Base-by-base conservation (phyloP, 371 early-diverging fungal genomes). In the Cladochytrium tenue region DNA sequence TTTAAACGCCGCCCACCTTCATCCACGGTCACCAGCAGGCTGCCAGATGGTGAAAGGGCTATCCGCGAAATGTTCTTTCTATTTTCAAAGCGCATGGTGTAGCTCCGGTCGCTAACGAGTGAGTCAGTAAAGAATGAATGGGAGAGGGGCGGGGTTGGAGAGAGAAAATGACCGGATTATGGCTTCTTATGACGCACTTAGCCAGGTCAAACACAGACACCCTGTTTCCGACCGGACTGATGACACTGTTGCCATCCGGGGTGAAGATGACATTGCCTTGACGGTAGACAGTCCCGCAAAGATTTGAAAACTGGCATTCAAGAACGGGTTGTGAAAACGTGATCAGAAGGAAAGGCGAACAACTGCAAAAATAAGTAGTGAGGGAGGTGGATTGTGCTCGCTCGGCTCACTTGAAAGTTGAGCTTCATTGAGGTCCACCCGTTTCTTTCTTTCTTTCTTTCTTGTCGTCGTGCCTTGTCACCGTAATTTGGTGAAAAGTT, bases 141-240 rank as follows among this genome's bases (percentile, higher is more conserved):
- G 15, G 13, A 17, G 28, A 31, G 28, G 26, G 51, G 51, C 53
- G 1, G n/a, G n/a, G n/a, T n/a, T n/a, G n/a, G n/a, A n/a, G n/a
- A n/a, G 0, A 32, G 20, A 20, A 17, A 62, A 32, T 17, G 30
- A 13, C 4, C 52, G 34, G 1, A n/a, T 1, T 3, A 31, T 34
- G 20, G 4, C 7, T 20, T 2, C 32, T 15, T 15, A 50, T 33
- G 28, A 74, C 85, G 69, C 85, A 92, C 92, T 93, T 91, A 71
- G 92, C 90, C 55, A 98, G 90, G 79, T 98, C 96, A 73, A 96
- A 97, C 26, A 95, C 84, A 0, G 96, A 90, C 1, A 97, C 90
- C 55, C 96, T 83, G 85, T 96, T 97, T 53, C 99, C 99, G 15
- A 98, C 98, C 0, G 97, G 95, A 74, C 93, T 93, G 52, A 95